Conservation (phyloP, 441 rosid species). For the Manihot esculenta region DNA sequence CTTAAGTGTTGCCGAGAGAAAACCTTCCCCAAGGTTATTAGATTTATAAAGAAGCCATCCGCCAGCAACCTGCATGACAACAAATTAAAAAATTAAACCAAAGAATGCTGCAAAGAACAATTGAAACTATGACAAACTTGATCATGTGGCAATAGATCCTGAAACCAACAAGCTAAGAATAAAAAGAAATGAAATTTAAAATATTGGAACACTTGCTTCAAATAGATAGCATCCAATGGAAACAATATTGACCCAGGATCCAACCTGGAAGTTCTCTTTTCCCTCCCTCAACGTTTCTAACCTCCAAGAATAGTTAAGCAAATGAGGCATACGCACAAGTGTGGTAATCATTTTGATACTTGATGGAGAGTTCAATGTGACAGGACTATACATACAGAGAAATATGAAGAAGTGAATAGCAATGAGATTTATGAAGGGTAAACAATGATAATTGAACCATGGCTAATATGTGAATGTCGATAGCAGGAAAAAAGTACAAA, state of each 20-base stretch:
- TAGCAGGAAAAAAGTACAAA: no score
- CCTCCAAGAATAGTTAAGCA: background rate
- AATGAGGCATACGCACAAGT: background rate
- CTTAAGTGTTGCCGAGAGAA: conserved; percentile 83
- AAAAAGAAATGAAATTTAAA: background rate
- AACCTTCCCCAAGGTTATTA: conserved; percentile 62
- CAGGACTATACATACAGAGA: background rate
- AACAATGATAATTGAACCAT: no score
- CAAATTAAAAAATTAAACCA: conserved; percentile 15
- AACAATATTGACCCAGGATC: background rate
- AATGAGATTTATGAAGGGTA: background rate
- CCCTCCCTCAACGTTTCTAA: background rate
- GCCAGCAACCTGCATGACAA: conserved; percentile 59
- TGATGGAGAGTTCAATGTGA: background rate
- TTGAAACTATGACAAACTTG: background rate
- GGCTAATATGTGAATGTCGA: no score
- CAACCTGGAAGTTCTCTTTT: background rate
- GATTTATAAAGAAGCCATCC: conserved; percentile 92
- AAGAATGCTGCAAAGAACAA: background rate
- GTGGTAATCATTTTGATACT: background rate
- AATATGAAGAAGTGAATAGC: background rate
- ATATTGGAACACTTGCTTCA: background rate
- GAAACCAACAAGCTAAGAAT: background rate
- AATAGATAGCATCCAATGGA: background rate
- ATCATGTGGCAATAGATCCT: background rate